phyloP scores from a whole-genome alignment of 768 basidiomycete species.

The Trichaptum fuscoviolaceum region DNA sequence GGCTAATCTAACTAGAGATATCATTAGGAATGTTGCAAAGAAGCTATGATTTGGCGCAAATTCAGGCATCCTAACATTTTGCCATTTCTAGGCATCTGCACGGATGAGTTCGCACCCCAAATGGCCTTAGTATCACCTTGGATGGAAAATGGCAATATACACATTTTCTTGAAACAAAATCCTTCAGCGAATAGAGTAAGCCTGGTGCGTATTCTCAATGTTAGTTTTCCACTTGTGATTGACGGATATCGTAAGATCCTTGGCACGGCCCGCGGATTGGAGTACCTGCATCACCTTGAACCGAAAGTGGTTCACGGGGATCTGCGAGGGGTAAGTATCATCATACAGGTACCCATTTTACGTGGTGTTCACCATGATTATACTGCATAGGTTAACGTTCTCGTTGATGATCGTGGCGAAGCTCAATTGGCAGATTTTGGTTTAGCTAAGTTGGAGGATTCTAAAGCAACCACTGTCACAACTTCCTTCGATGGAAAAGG shows the following conservation, averaged over 20 bases:
- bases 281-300: background rate
- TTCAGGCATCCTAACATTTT: conserved; percentile 18
- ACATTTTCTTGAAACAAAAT: conserved; percentile 8
- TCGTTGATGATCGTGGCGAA: conserved; percentile 11
- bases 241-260: background rate
- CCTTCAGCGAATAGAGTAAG: conserved; percentile 7
- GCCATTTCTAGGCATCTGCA: conserved; percentile 14
- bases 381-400: conserved; percentile 18
- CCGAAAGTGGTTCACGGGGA: conserved; percentile 1
- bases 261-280: background rate
- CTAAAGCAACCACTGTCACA: conserved; percentile 1
- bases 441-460: conserved; percentile 14
- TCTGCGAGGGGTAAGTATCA: background rate
- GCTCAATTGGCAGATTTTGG: conserved; percentile 18
- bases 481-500: conserved; percentile 4
- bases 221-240: no score
- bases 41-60: conserved; percentile 18
- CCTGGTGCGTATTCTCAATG: conserved; percentile 5
- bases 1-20: background rate
- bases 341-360: no score
- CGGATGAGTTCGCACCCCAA: conserved; percentile 1
- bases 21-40: conserved; percentile 14
- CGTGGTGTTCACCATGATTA: background rate
- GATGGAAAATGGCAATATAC: conserved; percentile 15
- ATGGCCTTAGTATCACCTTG: conserved; percentile 9